phyloP scores from a whole-genome alignment of 805 yeast species.

The Pichia cephalocereana region DNA sequence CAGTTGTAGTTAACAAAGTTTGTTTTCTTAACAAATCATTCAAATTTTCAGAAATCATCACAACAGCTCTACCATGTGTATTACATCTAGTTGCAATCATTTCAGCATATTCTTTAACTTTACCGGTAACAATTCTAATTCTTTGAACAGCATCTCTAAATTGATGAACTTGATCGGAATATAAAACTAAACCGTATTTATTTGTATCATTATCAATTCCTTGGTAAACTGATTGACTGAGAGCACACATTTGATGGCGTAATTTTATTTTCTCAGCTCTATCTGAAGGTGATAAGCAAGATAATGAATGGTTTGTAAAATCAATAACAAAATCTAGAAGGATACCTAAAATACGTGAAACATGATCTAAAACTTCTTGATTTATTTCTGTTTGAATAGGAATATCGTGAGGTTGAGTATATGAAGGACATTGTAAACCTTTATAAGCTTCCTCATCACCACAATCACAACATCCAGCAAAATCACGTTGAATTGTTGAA shows the following conservation, averaged over 20 bases:
- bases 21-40: conserved; percentile 44
- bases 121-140: conserved; percentile 54
- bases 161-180: conserved; percentile 76
- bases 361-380: conserved; percentile 25
- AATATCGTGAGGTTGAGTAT: conserved; percentile 7
- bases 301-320: conserved; percentile 42
- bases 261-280: conserved; percentile 15
- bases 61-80: conserved; percentile 57
- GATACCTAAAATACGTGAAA: conserved; percentile 34
- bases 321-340: conserved; percentile 54
- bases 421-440: conserved; percentile 41
- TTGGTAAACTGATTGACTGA: conserved; percentile 34
- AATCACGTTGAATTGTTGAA: conserved; percentile 54
- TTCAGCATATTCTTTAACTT: conserved; percentile 53
- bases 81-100: conserved; percentile 66
- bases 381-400: conserved; percentile 28
- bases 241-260: conserved; percentile 20
- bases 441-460: conserved; percentile 85
- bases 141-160: conserved; percentile 63
- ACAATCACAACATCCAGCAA: conserved; percentile 79
- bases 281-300: conserved; percentile 26
- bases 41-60: conserved; percentile 47
- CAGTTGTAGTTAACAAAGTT: conserved; percentile 48
- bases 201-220: conserved; percentile 35
- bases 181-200: conserved; percentile 49